Base-by-base conservation (phyloP, 495 filamentous ascomycete species). In the Acidiella bohemica region DNA sequence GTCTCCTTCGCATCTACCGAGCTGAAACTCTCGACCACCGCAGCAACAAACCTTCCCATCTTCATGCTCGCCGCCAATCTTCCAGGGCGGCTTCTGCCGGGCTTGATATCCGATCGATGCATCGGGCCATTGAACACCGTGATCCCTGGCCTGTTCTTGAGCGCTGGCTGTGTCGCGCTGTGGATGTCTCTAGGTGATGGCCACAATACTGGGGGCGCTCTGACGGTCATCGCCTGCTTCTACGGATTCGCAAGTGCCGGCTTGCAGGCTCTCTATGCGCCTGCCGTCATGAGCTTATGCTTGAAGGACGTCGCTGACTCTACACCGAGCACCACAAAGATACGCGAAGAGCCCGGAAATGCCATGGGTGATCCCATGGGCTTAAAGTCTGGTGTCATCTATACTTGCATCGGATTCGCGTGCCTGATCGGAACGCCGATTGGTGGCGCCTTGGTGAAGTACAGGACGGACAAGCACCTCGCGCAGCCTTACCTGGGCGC, bases 111-210 rank as follows among this genome's bases (percentile, higher is more conserved):
- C 1, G 42, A 49, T 27, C 13, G 29, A 2, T 46, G 51, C 17
- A 39, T 54, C 11, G 55, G 55, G 6, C 50, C 53, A 0, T 41
- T 58, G 17, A 58, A 58, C 41, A 54, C 44, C 0, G 36, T 58
- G 10, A 50, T 56, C 32, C 44, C 42, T 2, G 23, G 41, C 17
- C 11, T 40, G 9, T 28, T 54, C 33, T 31, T 53, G 19, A 36
- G 17, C 6, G 47, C 46, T 2, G 34, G 29, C 10, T 19, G 53
- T 25, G 39, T 53, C 6, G 37, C 9, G 14, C 41, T 46, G 1
- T 48, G 47, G 50, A 41, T 42, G 3, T 39, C 26, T 3, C 26
- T 20, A 21, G 23, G 39, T 8, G 13, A 38, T 10, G 8, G 36
- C 14, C 14, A 16, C 5, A 30, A 46, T 36, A 13, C 17, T 9